Evolutionary conservation across 345 rosid species (phyloP), one percentile per base, ranked within the genome.

Genomic region (Sonneratia alba): DNA sequence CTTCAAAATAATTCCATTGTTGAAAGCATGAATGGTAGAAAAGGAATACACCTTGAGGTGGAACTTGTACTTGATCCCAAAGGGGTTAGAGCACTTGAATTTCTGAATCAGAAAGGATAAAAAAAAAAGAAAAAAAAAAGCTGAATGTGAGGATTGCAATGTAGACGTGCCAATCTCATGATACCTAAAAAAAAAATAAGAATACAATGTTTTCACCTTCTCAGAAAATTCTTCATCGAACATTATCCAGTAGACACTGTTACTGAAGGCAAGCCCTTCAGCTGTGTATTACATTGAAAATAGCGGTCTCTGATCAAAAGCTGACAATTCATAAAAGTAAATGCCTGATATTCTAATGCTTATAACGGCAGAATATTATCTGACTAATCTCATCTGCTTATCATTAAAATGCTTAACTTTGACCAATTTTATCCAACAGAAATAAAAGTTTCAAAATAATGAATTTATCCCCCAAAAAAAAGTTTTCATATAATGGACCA

Each of bases 51-150:
- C 98, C 99, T 95, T 91, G 6, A 92, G 83, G 78, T 92, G 99
- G 81, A 95, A 95, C 85, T 85, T 84, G 84, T 92, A 95, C 80
- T 89, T 83, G 76, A 90, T 90, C 37, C 94, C 99, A 75, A 82
- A 90, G 67, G 99, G 97, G 71, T 74, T 76, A 45, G 97, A 90
- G 47, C 91, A 83, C 76, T 73, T 87, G 76, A 96, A 90, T 82
- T 83, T 91, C 99, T 96, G 92, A 77, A 81, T 27, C 32, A 27
- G 32, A 27, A 27, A 27, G 32, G 32, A 42, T 42, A 9, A 42
- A 9, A 42, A 42, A 42, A 42, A 42, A 42, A n/a, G n/a, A n/a
- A n/a, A 15, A 22, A 13, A 16, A 66, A 76, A 38, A 53, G 83
- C 66, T 75, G 69, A 72, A 66, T 19, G 27, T 36, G 27, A 71